phyloP scores from a whole-genome alignment of 2,329 filamentous ascomycete species.

The Aspergillus fischeri region DNA sequence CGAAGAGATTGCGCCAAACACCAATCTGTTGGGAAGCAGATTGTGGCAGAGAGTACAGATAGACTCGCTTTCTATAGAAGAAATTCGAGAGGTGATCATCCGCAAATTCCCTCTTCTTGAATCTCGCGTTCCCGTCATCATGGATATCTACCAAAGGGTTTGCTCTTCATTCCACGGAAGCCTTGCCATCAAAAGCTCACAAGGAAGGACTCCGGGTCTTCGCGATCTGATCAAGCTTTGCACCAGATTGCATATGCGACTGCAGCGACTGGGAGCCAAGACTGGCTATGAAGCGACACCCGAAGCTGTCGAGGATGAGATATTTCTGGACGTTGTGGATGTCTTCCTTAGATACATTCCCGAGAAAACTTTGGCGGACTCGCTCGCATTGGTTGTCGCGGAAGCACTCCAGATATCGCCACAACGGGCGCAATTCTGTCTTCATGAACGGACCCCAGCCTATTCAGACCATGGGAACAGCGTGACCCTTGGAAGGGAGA shows the following conservation, averaged over 20 bases:
- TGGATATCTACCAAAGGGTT: conserved; percentile 52
- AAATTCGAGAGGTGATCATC: conserved; percentile 70
- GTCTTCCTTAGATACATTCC: conserved; percentile 83
- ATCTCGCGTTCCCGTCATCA: conserved; percentile 52
- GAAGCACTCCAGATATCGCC: conserved; percentile 83
- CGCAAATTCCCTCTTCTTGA: conserved; percentile 66
- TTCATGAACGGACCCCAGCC: conserved; percentile 67
- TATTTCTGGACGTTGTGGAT: conserved; percentile 90
- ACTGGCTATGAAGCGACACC: conserved; percentile 66
- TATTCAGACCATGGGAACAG: conserved; percentile 59
- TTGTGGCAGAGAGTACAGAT: conserved; percentile 81
- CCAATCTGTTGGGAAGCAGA: conserved; percentile 71
- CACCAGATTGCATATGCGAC: conserved; percentile 64
- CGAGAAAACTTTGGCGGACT: conserved; percentile 54
- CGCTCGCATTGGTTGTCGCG: conserved; percentile 63
- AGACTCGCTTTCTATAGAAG: conserved; percentile 59
- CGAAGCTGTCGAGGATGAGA: conserved; percentile 71
- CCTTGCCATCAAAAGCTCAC: conserved; percentile 35
- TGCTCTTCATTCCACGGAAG: conserved; percentile 37
- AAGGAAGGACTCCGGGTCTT: conserved; percentile 59
- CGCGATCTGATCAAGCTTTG: conserved; percentile 92
- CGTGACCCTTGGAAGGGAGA: conserved; percentile 63
- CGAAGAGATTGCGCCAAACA: conserved; percentile 65
- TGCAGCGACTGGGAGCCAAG: conserved; percentile 56
- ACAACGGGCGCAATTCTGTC: conserved; percentile 73